Evolutionary conservation across 1,139 yeast genomes (phyloP), one percentile per base, ranked within the genome.

Genomic region (Groenewaldozyma auringiensis): DNA sequence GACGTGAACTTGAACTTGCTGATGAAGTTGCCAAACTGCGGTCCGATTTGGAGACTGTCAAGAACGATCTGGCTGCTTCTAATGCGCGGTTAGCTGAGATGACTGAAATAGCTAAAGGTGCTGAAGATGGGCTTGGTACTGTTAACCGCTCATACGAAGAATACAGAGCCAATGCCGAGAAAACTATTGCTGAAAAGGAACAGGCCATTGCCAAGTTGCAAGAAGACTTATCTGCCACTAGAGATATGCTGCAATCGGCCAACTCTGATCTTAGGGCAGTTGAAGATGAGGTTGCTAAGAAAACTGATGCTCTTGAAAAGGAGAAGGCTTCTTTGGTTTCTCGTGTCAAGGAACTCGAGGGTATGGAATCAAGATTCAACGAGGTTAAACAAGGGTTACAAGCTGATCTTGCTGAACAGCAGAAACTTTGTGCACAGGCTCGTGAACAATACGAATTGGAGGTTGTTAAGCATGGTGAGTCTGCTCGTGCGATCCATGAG

Each of bases 391-490:
- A 44, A 20, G 49, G 61, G 25, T 44, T 65, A 17, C 67, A 69
- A 47, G 57, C 57, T 2, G 86, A 83, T 49, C 64, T 83, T 48
- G 68, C 70, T 31, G 65, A 69, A 31, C 86, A 81, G 55, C 69
- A 71, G 1, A 66, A 71, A 27, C 59, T 74, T 44, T 75, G 79
- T 2, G 61, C 67, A 41, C 76, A 75, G 38, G 74, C 77, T 31
- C 83, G 79, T 57, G 61, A 63, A 44, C 79, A 76, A 53, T 80
- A 79, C 53, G 81, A 80, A 47, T 66, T 67, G 40, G 88, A 81
- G 55, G 67, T 77, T 32, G 69, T 69, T 41, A 78, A 78, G 55
- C 79, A 77, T 52, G 79, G 80, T 11, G 71, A 72, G n/a, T 71
- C 80, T 8, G 67, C 78, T 2, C 66, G 67, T 43, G 68, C 71